phyloP scores from a whole-genome alignment of 2,329 filamentous ascomycete genomes.

The Lanzia echinophila region DNA sequence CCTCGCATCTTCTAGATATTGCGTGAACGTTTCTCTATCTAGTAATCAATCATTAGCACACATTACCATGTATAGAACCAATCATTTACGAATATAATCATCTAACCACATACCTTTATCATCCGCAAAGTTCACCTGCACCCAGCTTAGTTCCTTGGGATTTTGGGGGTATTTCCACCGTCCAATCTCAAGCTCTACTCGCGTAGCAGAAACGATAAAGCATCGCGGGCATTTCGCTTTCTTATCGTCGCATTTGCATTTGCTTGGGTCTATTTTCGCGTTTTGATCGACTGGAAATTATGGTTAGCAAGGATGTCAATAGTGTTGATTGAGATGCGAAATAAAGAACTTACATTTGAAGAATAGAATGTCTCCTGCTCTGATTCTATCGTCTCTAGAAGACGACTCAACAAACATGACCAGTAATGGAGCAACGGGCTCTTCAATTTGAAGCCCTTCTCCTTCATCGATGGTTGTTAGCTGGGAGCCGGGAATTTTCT shows the following conservation, averaged over 20 bases:
- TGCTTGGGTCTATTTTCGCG: not conserved
- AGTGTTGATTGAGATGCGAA: no score
- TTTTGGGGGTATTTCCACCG: not conserved
- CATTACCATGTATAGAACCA: no score
- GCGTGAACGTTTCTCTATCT: not conserved
- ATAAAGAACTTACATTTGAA: slow-evolving; percentile 2
- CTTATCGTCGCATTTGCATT: not conserved
- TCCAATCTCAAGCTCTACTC: slow-evolving; percentile 1
- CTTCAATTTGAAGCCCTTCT: not conserved
- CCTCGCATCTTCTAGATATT: not conserved
- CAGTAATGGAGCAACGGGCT: not conserved
- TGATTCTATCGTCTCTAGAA: not conserved
- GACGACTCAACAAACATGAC: slow-evolving; percentile 5
- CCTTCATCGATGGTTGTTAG: not conserved
- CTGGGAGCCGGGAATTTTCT: not conserved
- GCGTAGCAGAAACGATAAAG: not conserved
- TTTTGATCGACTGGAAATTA: not conserved
- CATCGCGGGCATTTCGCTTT: not conserved
- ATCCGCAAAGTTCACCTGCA: not conserved
- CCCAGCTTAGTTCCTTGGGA: not conserved
- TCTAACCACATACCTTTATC: not conserved
- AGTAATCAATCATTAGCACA: not conserved
- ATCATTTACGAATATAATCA: not conserved
- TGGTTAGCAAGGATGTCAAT: not conserved
- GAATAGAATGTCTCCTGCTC: not conserved